phyloP scores from a whole-genome alignment of 768 basidiomycete species.

The Trichaptum fuscoviolaceum region DNA sequence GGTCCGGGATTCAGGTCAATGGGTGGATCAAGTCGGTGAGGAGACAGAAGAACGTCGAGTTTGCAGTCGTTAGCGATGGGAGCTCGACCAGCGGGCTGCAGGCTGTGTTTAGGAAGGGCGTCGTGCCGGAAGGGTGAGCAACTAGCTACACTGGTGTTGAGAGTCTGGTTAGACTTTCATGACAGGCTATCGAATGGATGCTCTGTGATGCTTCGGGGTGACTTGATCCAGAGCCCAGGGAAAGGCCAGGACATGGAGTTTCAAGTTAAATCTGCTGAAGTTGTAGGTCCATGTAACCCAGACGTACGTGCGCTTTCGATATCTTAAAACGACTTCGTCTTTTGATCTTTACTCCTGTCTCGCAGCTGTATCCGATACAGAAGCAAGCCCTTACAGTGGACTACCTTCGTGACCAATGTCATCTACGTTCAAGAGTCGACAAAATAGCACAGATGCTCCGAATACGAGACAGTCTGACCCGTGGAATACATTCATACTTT shows the following conservation, averaged over 20 bases:
- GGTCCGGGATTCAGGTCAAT: conserved; percentile 39
- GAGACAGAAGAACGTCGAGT: conserved; percentile 83
- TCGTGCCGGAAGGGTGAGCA: conserved; percentile 20
- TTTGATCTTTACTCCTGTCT: neutral
- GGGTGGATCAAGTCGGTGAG: conserved; percentile 88
- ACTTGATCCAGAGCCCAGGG: conserved; percentile 41
- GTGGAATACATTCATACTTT: conserved; percentile 62
- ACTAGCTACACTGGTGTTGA: neutral
- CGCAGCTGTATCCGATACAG: conserved; percentile 83
- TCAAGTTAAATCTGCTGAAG: conserved; percentile 38
- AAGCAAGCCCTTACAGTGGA: conserved; percentile 78
- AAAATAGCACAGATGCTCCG: conserved; percentile 70
- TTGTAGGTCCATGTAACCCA: conserved; percentile 55
- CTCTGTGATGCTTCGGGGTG: conserved; percentile 46
- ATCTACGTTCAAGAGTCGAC: conserved; percentile 81
- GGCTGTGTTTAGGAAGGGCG: conserved; percentile 57
- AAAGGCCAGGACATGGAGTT: conserved; percentile 49
- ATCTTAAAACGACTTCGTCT: conserved; percentile 1
- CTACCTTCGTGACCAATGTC: conserved; percentile 79
- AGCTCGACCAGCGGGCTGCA: conserved; percentile 68
- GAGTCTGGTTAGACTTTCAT: neutral
- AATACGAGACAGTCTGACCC: conserved; percentile 53
- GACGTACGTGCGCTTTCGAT: conserved; percentile 33
- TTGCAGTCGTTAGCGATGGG: conserved; percentile 80
- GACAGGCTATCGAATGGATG: conserved; percentile 48